Base-by-base conservation (phyloP, 1,139 yeast genomes). In the Spathaspora sp. region DNA sequence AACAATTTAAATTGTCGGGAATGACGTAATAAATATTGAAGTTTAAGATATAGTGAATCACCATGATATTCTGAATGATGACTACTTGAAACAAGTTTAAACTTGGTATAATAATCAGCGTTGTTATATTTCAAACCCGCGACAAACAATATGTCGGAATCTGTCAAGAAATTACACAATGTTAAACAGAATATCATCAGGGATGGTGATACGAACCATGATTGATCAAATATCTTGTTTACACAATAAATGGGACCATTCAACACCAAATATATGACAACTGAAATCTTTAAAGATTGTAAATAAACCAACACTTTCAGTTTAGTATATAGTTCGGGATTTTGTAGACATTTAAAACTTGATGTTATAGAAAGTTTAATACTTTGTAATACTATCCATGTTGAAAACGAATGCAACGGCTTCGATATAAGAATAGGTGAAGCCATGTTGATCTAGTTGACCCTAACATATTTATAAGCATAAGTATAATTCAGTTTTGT, bases 341-440 rank as follows among this genome's bases (percentile, higher is more conserved):
- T 78, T 53, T 70, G 74, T 24, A 78, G 58, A 1, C 80, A 74
- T 33, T 83, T 57, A 51, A 72, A 76, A 2, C 71, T 68, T 3
- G 84, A 82, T 7, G 78, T 60, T 6, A 76, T 44, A 0, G 81
- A 78, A 43, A 81, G 63, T 58, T 81, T 84, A 25, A 76, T 52
- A 0, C 86, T 86, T n/a, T 84, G 65, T 11, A 76, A 50, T 16
- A 81, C 68, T 0, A 82, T 72, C 49, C 71, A 51, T 1, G 69
- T 40, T 1, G 83, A 71, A 54, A 80, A 78, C 17, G 58, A 49
- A 16, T 54, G 54, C 1, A 61, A 56, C 9, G 63, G 57, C 15
- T 55, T 56, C 6, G 65, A 60, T 31, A 61, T 47, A 40, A 60
- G 58, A 15, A 61, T 59, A 15, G 65, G 65, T 11, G 65, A 61